Percentiles rank a stretch among this genome's conserved stretches.
Conservation (phyloP, 2,329 filamentous ascomycete species). For the Albifimbria verrucaria region DNA sequence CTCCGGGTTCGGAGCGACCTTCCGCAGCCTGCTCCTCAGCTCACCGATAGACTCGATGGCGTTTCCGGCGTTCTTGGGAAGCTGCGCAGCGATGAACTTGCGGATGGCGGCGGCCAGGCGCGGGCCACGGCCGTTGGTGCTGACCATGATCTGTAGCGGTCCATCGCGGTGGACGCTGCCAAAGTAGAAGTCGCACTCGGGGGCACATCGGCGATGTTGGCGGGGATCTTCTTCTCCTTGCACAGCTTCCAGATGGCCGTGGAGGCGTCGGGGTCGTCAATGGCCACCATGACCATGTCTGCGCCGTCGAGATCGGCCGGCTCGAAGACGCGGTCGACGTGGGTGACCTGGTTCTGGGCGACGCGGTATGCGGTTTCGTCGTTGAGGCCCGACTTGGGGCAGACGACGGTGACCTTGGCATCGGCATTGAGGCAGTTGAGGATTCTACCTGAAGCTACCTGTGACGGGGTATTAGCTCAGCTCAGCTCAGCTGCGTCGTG, state of each 20-base stretch:
- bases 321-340: slow-evolving; percentile 80
- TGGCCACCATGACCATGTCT: slow-evolving; percentile 87
- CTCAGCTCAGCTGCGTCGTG: background rate
- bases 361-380: slow-evolving; percentile 84
- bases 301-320: slow-evolving; percentile 77
- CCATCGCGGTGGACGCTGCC: slow-evolving; percentile 93
- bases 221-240: slow-evolving; percentile 77
- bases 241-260: slow-evolving; percentile 90
- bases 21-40: slow-evolving; percentile 74
- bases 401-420: slow-evolving; percentile 82
- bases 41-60: slow-evolving; percentile 83
- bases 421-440: slow-evolving; percentile 94
- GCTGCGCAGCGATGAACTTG: slow-evolving; percentile 69
- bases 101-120: slow-evolving; percentile 84
- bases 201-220: slow-evolving; percentile 97
- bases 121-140: slow-evolving; percentile 94
- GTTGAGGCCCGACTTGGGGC: slow-evolving; percentile 76
- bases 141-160: slow-evolving; percentile 96
- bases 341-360: slow-evolving; percentile 68
- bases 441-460: slow-evolving; percentile 95
- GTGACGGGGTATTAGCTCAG: slow-evolving; percentile 5
- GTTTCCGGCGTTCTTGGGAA: slow-evolving; percentile 77
- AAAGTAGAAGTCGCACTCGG: slow-evolving; percentile 99
- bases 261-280: slow-evolving; percentile 92
- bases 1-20: slow-evolving; percentile 66